These are phyloP conservation scores for Meira nashicola DNA, from an alignment of 1,284 basidiomycete genomes.

Conservation along the genomic window DNA sequence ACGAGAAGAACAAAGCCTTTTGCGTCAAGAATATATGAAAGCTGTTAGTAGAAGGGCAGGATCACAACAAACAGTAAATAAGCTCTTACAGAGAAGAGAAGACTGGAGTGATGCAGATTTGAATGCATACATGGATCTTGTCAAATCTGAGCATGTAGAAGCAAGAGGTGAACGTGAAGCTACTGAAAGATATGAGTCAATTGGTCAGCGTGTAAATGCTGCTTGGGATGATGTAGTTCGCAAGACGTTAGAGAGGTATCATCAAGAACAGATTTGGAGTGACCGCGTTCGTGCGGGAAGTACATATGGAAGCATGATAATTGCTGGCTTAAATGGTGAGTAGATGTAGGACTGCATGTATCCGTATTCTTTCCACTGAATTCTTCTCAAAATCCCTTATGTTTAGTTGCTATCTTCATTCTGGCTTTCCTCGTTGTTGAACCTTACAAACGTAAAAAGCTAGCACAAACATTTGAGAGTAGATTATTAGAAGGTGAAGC, in stretches of 20 bases:
- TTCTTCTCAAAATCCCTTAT: not conserved
- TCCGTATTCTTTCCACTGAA: not conserved
- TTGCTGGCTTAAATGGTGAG: conserved; percentile 41
- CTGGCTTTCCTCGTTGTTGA: conserved; percentile 48
- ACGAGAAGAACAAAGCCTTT: conserved; percentile 17
- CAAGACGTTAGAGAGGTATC: conserved; percentile 43
- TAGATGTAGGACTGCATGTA: not conserved
- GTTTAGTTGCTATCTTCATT: conserved; percentile 38
- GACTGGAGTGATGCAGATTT: conserved; percentile 43
- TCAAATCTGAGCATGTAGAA: conserved; percentile 40
- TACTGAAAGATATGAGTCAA: conserved; percentile 30
- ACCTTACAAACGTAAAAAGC: conserved; percentile 49
- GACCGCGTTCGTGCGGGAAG: conserved; percentile 39
- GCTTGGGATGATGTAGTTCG: conserved; percentile 45
- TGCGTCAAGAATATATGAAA: conserved; percentile 28
- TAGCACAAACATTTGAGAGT: conserved; percentile 47
- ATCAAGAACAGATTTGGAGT: conserved; percentile 50
- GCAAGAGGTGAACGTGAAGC: conserved; percentile 27
- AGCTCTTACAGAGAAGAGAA: conserved; percentile 40
- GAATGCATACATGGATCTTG: conserved; percentile 36
- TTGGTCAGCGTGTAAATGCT: conserved; percentile 29
- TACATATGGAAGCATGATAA: conserved; percentile 39
- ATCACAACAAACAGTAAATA: conserved; percentile 41
- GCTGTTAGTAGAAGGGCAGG: conserved; percentile 30
- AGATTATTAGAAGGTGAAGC: conserved; percentile 38